phyloP scores from a whole-genome alignment of 148 eudicot species.

The Simmondsia chinensis region DNA sequence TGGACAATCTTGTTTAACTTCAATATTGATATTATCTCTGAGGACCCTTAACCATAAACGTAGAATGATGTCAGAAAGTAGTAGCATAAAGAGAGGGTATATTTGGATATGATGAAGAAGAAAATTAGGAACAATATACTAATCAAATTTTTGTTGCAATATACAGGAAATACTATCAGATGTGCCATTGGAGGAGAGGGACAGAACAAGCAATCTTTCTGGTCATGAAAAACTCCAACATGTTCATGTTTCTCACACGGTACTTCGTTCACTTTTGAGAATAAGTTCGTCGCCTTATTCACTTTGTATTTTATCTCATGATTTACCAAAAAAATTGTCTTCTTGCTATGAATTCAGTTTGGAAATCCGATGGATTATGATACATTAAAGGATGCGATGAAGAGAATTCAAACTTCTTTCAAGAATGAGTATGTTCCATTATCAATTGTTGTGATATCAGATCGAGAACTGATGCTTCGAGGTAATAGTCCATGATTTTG shows the following conservation, averaged over 20 bases:
- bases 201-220: slow-evolving; percentile 22
- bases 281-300: background rate
- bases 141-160: background rate
- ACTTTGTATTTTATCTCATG: too few relatives aligned
- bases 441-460: slow-evolving; percentile 72
- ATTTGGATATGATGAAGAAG: background rate
- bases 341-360: slow-evolving; percentile 43
- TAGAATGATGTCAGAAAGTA: too few relatives aligned
- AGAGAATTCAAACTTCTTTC: slow-evolving; percentile 36
- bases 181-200: slow-evolving; percentile 62
- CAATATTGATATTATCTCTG: too few relatives aligned
- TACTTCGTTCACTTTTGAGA: slow-evolving; percentile 17
- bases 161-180: slow-evolving; percentile 82
- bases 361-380: slow-evolving; percentile 86
- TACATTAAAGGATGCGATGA: slow-evolving; percentile 51
- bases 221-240: slow-evolving; percentile 53
- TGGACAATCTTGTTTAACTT: too few relatives aligned
- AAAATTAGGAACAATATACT: background rate
- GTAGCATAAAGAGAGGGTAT: too few relatives aligned
- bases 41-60: too few relatives aligned
- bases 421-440: slow-evolving; percentile 55
- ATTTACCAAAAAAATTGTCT: too few relatives aligned
- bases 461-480: slow-evolving; percentile 61
- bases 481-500: slow-evolving; percentile 28
- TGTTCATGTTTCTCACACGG: slow-evolving; percentile 63